Evolutionary conservation across 2,329 filamentous ascomycete species (phyloP).

Genomic region (Talaromyces atroroseus): DNA sequence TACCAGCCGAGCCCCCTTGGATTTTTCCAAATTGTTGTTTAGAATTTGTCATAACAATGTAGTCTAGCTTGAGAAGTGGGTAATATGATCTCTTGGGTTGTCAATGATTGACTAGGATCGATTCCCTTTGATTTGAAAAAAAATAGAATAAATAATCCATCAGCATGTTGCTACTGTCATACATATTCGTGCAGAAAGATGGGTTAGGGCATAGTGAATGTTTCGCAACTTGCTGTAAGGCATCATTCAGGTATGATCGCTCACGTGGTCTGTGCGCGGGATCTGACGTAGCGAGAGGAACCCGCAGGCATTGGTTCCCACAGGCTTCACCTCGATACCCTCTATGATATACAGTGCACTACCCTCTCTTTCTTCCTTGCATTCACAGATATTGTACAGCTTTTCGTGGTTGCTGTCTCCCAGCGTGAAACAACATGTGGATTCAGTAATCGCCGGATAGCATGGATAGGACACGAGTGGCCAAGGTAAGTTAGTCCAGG

Average conservation of each 20-base stretch:
- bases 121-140: too few relatives aligned
- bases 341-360: neutral
- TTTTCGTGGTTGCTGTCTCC: neutral
- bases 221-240: neutral
- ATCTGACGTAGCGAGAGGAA: conserved; percentile 18
- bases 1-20: too few relatives aligned
- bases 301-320: neutral
- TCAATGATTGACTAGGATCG: too few relatives aligned
- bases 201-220: too few relatives aligned
- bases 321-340: neutral
- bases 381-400: neutral
- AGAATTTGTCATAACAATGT: too few relatives aligned
- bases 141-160: too few relatives aligned
- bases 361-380: neutral
- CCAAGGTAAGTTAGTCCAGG: conserved; percentile 31
- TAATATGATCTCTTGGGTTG: too few relatives aligned
- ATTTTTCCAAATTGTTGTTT: too few relatives aligned
- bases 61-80: too few relatives aligned
- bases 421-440: conserved; percentile 22
- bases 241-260: neutral
- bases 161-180: too few relatives aligned
- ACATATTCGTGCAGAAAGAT: too few relatives aligned
- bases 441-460: conserved; percentile 27
- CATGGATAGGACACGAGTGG: conserved; percentile 43
- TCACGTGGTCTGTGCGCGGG: conserved; percentile 10